phyloP scores from a whole-genome alignment of 2,329 filamentous ascomycete genomes.

The Teratosphaeria viscida region DNA sequence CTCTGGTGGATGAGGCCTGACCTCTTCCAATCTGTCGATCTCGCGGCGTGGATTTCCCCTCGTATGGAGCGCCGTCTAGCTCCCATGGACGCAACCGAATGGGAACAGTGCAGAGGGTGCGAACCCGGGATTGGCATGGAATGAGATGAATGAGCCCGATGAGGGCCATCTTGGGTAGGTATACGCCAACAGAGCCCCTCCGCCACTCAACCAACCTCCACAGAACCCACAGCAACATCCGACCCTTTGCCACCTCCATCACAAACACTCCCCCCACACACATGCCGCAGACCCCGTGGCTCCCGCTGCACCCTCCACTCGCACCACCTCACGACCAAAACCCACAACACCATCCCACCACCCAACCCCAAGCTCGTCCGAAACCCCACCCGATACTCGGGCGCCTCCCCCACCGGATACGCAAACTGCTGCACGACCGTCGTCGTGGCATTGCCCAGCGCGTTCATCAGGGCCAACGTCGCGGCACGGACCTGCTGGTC shows the following conservation, averaged over 20 bases:
- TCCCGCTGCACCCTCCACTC: neutral
- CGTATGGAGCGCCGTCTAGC: no score
- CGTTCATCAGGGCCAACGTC: conserved; percentile 29
- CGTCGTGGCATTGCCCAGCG: conserved; percentile 18
- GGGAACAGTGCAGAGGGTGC: no score
- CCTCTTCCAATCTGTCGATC: no score
- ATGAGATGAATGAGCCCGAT: no score
- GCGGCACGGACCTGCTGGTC: conserved; percentile 28
- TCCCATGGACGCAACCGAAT: no score
- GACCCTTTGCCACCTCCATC: neutral
- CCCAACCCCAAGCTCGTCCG: neutral
- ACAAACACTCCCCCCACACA: neutral
- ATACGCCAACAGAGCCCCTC: no score
- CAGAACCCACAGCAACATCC: neutral
- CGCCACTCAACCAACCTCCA: no score
- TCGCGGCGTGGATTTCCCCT: no score
- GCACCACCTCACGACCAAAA: neutral
- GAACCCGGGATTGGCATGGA: no score
- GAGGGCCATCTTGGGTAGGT: no score
- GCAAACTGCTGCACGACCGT: conserved; percentile 12
- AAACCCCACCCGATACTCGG: neutral
- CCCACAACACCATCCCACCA: neutral
- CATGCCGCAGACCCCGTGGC: neutral
- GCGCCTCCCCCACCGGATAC: conserved; percentile 1
- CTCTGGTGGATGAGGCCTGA: no score